Evolutionary conservation across 2,329 filamentous ascomycete species (phyloP), one percentile per base, ranked within the genome.

Genomic region (Bipolaris zeicola): DNA sequence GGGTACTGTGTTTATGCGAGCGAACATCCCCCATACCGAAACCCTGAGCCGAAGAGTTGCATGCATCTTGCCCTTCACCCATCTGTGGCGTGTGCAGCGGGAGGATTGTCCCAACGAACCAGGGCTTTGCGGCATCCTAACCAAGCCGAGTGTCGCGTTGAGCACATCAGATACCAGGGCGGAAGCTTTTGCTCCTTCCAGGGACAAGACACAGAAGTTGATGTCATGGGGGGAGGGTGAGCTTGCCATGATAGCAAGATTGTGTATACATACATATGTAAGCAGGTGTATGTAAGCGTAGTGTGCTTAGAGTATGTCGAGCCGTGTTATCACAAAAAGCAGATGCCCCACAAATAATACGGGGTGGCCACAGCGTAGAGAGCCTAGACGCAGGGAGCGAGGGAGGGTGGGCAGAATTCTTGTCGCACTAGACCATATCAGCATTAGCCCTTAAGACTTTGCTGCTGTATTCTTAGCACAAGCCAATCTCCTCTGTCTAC

Each of bases 51-150:
- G 44, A 42, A 43, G 28, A 20, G 20, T 36, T 56, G 36, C 48
- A 52, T 26, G 48, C 20, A 50, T 41, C 33, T 26, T 16, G 33
- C 11, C 31, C 26, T n/a, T 28, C 50, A 34, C 16, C 34, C 22
- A 55, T 36, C 42, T 54, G 58, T 61, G 58, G 58, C 55, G 50
- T 58, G 43, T 62, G 60, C 58, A 52, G 58, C 60, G 54, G 54
- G 54, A 61, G 55, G 52, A 52, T 56, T 57, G 38, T 51, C 49
- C 51, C 58, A 59, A 59, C 55, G 57, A 38, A 57, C 50, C 54
- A 61, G 45, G 50, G 33, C 38, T 45, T 28, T 43, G 43, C 42
- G 46, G 57, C 50, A 56, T 39, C 36, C 43, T 36, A 14, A 33
- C 47, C 41, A 42, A 52, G 22, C 48, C 39, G 34, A 50, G 44